Percentiles rank a stretch among this genome's conserved stretches.
These are phyloP conservation scores for Pseudonitzschia pungens DNA, from an alignment of 108 stramenopile species.

Conservation along the genomic window DNA sequence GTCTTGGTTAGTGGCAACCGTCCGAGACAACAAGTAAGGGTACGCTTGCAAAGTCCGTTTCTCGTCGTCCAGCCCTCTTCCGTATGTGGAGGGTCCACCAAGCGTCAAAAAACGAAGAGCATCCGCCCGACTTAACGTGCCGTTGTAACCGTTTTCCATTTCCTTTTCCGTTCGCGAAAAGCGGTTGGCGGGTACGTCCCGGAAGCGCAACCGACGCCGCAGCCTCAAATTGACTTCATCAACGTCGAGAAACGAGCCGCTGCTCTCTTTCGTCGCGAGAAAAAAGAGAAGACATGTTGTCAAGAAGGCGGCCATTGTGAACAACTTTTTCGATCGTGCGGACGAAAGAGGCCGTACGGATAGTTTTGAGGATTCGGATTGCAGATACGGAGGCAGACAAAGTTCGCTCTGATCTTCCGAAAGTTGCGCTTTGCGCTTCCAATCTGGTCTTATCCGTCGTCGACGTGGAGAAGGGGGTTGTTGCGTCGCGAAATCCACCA, in stretches of 20 bases:
- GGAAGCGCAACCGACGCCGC: not conserved
- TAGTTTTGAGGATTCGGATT: not conserved
- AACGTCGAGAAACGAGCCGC: not conserved
- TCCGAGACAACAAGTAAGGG: slow-evolving; percentile 4
- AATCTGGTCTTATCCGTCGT: not conserved
- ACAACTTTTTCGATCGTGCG: not conserved
- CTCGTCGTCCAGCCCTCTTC: slow-evolving; percentile 32
- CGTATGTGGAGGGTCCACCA: slow-evolving; percentile 36
- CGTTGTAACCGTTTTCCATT: not conserved
- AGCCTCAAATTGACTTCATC: not conserved
- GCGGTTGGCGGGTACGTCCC: not conserved
- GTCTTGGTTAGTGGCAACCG: not conserved
- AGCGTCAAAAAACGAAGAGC: slow-evolving; percentile 27
- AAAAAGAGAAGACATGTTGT: not conserved
- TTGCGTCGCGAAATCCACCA: not conserved
- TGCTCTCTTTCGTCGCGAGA: not conserved
- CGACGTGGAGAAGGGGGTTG: not conserved
- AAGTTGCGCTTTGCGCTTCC: not conserved
- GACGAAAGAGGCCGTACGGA: not conserved
- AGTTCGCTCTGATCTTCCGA: not conserved
- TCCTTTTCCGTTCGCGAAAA: not conserved
- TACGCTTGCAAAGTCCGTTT: not conserved
- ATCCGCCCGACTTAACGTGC: not conserved
- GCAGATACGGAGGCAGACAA: not conserved
- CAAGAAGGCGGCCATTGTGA: not conserved